phyloP scores from a whole-genome alignment of 163 green algal species.

The Trebouxiophyceae sp. region DNA sequence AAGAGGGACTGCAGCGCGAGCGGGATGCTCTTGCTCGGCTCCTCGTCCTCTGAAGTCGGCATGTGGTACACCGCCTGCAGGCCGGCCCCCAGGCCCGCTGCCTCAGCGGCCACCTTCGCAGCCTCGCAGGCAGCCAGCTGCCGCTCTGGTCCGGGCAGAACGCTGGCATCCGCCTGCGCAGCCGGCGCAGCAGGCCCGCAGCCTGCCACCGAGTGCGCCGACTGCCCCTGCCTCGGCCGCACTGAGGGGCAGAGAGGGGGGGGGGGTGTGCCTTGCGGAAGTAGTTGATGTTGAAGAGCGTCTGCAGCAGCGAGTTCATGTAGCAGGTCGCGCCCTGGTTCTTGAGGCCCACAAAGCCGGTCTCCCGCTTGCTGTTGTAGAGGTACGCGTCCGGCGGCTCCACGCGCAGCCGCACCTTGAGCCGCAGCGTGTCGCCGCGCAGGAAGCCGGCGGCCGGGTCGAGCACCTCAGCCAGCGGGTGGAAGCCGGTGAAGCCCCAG shows the following conservation, averaged over 20 bases:
- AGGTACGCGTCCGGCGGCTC: constrained; percentile 46
- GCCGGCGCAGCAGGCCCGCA: too few relatives aligned
- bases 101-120: too few relatives aligned
- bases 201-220: too few relatives aligned
- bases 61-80: constrained; percentile 95
- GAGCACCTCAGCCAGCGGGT: constrained; percentile 48
- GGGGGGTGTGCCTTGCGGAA: constrained; percentile 76
- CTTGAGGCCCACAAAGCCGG: constrained; percentile 92
- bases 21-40: constrained; percentile 67
- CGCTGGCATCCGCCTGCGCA: too few relatives aligned
- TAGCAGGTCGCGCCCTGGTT: constrained; percentile 98
- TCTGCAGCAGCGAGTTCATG: constrained; percentile 98
- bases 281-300: constrained; percentile 90
- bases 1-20: constrained; percentile 95
- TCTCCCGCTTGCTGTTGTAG: constrained; percentile 81
- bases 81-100: not conserved
- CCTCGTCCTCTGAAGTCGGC: constrained; percentile 82
- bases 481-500: constrained; percentile 92
- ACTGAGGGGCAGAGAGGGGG: not conserved
- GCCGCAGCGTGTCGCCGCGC: constrained; percentile 29
- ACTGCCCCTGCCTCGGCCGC: too few relatives aligned
- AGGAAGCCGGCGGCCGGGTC: constrained; percentile 46
- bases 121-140: too few relatives aligned
- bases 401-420: constrained; percentile 30
- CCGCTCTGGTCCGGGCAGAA: too few relatives aligned